phyloP scores from a whole-genome alignment of 495 filamentous ascomycete species.

The Neurospora sp. region DNA sequence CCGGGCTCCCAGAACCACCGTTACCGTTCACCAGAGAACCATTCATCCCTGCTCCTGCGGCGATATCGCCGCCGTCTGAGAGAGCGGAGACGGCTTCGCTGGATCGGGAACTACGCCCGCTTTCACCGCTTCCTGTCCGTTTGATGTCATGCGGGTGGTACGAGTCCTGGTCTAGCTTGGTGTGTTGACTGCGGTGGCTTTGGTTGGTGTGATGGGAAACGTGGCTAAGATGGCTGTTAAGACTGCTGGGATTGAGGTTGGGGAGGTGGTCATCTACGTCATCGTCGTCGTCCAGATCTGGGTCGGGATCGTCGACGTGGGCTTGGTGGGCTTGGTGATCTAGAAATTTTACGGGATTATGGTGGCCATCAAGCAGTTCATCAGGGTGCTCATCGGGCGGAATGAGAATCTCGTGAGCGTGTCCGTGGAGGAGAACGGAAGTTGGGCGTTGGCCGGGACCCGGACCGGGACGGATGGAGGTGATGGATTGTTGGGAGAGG shows the following conservation, averaged over 20 bases:
- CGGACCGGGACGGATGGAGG: neutral
- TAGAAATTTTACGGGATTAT: neutral
- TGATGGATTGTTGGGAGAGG: neutral
- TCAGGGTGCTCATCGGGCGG: neutral
- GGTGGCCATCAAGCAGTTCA: neutral
- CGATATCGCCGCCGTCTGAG: neutral
- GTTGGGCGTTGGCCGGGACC: neutral
- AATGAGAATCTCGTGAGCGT: neutral
- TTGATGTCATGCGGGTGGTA: neutral
- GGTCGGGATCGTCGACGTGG: neutral
- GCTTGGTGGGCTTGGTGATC: neutral
- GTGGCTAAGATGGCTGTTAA: neutral
- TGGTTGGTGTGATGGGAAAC: neutral
- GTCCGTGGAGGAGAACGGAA: neutral
- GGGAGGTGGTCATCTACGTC: neutral
- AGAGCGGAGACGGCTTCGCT: neutral
- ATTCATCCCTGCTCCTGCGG: neutral
- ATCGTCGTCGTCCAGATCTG: neutral
- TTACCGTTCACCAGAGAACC: neutral
- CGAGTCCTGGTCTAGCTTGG: neutral
- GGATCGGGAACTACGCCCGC: neutral
- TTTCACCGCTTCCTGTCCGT: neutral
- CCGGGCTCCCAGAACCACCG: neutral
- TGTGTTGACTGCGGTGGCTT: neutral
- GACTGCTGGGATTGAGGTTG: neutral